Evolutionary conservation across 805 yeast species (phyloP), one percentile per base, ranked within the genome.

Genomic region (Saturnispora hagleri): DNA sequence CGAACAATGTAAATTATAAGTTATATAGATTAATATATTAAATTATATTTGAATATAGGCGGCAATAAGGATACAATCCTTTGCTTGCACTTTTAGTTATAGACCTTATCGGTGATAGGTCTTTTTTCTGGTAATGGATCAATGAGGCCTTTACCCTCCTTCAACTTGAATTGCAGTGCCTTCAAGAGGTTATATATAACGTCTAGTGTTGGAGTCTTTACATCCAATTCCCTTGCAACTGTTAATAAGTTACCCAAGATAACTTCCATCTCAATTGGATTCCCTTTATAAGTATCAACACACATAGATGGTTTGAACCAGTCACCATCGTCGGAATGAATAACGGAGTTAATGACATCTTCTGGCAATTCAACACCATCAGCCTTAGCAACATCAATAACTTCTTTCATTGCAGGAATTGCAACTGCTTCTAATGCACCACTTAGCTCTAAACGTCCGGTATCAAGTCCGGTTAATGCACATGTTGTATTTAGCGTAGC

Each of bases 251-350:
- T 86, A 4, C 91, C 90, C 48, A 85, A 68, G 54, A 87, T 82
- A 22, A 78, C 84, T 60, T 86, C 89, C 28, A 81, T 65, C 64
- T 87, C 95, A 57, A 86, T 76, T 46, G 81, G 80, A 60, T 84
- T 82, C 26, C 81, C 79, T 56, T 83, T 81, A 48, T 77, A 69
- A 20, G 75, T 74, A 61, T 85, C 93, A 10, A 83, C 84, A 55
- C 76, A 68, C 91, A 85, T 85, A 4, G 89, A 83, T 2, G 91
- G 91, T 48, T 74, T 73, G 62, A 77, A 85, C 67, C 74, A 77
- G 35, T 69, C 71, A 10, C 79, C 80, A 52, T 74, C 84, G 60
- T 82, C 86, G 20, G 79, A 72, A 56, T 79, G 81, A 36, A 80
- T 63, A 71, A 80, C 76, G 46, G 60, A 55, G 27, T 77, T 70